Percentiles rank a stretch among this genome's conserved stretches.
These are phyloP conservation scores for Fonsecaea multimorphosa DNA, from an alignment of 2,329 filamentous ascomycete genomes.

Conservation along the genomic window DNA sequence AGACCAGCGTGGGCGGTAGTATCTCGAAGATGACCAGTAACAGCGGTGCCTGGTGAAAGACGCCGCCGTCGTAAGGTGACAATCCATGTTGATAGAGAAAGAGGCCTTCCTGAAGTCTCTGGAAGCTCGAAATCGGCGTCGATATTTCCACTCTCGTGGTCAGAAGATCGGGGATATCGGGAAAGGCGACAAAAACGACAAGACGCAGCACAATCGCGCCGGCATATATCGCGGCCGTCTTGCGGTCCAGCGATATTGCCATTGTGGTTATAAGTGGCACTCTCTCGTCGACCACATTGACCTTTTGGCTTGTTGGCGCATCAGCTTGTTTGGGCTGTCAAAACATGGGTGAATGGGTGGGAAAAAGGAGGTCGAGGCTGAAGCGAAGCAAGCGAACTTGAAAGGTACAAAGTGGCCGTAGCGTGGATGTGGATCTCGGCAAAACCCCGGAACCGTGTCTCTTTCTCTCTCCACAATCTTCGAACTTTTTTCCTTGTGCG, in stretches of 20 bases:
- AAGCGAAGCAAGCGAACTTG: not conserved
- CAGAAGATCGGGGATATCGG: constrained; percentile 80
- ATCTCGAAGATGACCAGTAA: constrained; percentile 90
- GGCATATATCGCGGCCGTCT: constrained; percentile 72
- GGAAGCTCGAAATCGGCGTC: constrained; percentile 97
- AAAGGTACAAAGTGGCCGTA: constrained; percentile 16
- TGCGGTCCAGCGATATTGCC: constrained; percentile 61
- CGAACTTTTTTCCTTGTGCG: constrained; percentile 26
- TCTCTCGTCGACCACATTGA: not conserved
- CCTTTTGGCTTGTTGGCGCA: not conserved
- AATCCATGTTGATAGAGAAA: constrained; percentile 97
- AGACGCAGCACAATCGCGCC: constrained; percentile 80
- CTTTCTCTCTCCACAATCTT: constrained; percentile 10
- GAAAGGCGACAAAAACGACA: constrained; percentile 79
- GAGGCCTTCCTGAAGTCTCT: constrained; percentile 94
- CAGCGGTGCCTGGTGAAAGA: constrained; percentile 82
- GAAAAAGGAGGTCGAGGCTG: constrained; percentile 31
- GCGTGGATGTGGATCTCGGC: not conserved
- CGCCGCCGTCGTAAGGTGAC: constrained; percentile 94
- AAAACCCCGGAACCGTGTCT: not conserved
- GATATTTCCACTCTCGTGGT: constrained; percentile 94
- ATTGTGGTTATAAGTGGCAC: constrained; percentile 21
- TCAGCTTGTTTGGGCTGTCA: not conserved
- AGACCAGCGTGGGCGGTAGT: constrained; percentile 82
- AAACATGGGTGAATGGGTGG: not conserved